These are phyloP conservation scores for Metschnikowia peoriensis DNA, from an alignment of 805 yeast genomes.

Conservation along the genomic window DNA sequence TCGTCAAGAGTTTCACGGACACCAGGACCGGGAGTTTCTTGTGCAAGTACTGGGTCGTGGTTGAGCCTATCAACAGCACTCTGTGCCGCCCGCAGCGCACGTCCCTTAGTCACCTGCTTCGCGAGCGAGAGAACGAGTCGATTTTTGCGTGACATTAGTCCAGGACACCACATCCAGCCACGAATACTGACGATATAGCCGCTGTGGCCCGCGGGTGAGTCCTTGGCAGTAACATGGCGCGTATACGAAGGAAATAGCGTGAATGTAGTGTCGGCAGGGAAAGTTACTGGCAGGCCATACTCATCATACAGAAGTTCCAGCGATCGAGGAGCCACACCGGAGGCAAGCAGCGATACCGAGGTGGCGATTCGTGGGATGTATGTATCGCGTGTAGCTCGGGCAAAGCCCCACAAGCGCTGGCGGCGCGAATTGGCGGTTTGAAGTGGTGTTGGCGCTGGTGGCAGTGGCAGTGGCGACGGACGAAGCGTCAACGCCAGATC, in stretches of 20 bases:
- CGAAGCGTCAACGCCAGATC: too few relatives aligned
- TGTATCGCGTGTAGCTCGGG: conserved; percentile 54
- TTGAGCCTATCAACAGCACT: conserved; percentile 16
- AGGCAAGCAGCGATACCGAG: conserved; percentile 47
- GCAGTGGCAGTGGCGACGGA: conserved; percentile 1
- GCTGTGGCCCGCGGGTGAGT: conserved; percentile 17
- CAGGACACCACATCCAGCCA: conserved; percentile 74
- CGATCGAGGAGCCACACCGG: conserved; percentile 38
- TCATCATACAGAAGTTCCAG: conserved; percentile 18
- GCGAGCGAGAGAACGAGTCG: conserved; percentile 65
- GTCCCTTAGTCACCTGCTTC: conserved; percentile 56
- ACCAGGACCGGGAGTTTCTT: conserved; percentile 2
- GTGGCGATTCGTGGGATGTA: conserved; percentile 54
- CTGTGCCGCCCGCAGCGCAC: conserved; percentile 19
- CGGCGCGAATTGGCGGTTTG: conserved; percentile 30
- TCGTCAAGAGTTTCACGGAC: neutral
- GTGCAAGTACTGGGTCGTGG: conserved; percentile 10
- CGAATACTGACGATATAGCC: conserved; percentile 58
- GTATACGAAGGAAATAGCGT: conserved; percentile 45
- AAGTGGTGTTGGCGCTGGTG: conserved; percentile 6
- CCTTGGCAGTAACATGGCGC: conserved; percentile 19
- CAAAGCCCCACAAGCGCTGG: conserved; percentile 48
- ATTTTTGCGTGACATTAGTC: conserved; percentile 68
- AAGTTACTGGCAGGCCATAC: conserved; percentile 19
- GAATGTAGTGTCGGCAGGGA: conserved; percentile 61